Conservation (phyloP, 108 stramenopile species). For the Tribonema minus region DNA sequence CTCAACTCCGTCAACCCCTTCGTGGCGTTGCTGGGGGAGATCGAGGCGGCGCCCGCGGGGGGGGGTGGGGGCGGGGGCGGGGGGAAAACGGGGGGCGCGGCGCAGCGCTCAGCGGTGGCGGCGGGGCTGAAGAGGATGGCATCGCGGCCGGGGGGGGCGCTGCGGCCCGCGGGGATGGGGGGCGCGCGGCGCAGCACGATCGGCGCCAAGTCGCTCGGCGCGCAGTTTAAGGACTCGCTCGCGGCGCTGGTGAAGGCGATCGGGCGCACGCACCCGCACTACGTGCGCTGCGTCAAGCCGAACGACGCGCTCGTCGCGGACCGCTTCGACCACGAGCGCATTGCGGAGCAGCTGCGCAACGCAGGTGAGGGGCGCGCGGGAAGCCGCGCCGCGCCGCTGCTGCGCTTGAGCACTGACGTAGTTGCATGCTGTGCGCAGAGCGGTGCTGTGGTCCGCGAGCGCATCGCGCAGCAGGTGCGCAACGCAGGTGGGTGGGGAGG, state of each 20-base stretch:
- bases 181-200: conserved; percentile 10
- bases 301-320: conserved; percentile 53
- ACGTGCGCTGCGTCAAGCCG: conserved; percentile 60
- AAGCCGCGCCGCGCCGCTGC: no score
- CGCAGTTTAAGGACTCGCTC: conserved; percentile 44
- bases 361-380: no score
- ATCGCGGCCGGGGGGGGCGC: neutral
- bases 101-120: neutral
- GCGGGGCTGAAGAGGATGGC: neutral
- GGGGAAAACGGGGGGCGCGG: no score
- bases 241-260: conserved; percentile 13
- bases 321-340: no score
- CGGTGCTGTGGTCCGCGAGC: conserved; percentile 7
- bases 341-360: no score
- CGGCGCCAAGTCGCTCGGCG: conserved; percentile 1
- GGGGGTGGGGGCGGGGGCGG: no score
- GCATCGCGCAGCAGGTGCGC: conserved; percentile 24
- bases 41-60: conserved; percentile 12
- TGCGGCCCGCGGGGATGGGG: neutral
- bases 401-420: no score
- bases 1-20: conserved; percentile 24
- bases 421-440: no score
- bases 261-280: conserved; percentile 45
- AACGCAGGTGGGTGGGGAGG: conserved; percentile 31
- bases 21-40: neutral